A percentile compares a stretch with the other conserved stretches of the same genome.
phyloP scores from a whole-genome alignment of 441 rosid species.

The Omphalea diandra region DNA sequence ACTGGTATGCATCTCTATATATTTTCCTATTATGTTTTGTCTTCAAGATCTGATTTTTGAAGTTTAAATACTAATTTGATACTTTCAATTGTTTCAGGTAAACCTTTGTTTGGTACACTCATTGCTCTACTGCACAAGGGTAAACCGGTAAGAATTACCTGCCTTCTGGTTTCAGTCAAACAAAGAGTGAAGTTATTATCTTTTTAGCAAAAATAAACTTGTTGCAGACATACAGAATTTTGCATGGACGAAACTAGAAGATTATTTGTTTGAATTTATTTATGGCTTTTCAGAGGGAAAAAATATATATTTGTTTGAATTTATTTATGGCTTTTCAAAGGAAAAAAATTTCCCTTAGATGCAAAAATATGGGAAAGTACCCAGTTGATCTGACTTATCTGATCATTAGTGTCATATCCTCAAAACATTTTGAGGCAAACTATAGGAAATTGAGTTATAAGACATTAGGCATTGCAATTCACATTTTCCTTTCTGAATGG shows the following conservation, averaged over 20 bases:
- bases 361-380: neutral
- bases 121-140: constrained; percentile 78
- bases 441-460: neutral
- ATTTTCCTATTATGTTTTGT: neutral
- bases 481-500: neutral
- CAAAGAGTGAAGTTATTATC: neutral
- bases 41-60: constrained; percentile 3
- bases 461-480: neutral
- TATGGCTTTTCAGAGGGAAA: no score
- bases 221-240: no score
- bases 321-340: neutral
- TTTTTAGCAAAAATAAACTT: neutral
- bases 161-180: neutral
- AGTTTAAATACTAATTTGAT: constrained; percentile 14
- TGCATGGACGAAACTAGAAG: no score
- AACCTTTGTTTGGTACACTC: constrained; percentile 95
- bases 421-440: neutral
- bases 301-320: no score
- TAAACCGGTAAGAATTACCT: constrained; percentile 67
- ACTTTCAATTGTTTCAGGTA: constrained; percentile 55
- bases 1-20: constrained; percentile 54
- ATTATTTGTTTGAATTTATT: neutral
- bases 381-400: neutral
- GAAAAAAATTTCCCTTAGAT: neutral
- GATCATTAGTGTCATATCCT: constrained; percentile 1